Base-by-base conservation (phyloP, 176 grass and related monocot species). In the Carex myosuroides region DNA sequence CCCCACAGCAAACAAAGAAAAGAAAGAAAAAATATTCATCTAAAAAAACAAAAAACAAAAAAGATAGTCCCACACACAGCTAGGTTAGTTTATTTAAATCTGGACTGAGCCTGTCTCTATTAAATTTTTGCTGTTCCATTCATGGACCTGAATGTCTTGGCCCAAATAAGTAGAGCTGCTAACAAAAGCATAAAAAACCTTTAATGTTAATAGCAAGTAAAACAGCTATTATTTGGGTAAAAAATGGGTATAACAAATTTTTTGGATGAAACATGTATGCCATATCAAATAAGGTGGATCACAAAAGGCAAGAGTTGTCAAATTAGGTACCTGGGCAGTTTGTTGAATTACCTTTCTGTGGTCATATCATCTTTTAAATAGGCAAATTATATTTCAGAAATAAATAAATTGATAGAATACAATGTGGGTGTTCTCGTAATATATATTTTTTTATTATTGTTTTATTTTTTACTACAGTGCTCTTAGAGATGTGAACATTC, bases 401-500 rank as follows among this genome's bases (percentile, higher is more conserved):
- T 54, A 52, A 75, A 54, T 75, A 37, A 17, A 18, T 39, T 41
- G 13, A 29, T 53, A 33, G 10, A 56, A 53, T 75, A 50, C 2
- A 13, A 8, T 69, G 35, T 66, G 41, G 56, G 12, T 16, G 41
- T 26, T 26, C 60, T 32, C 13, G 24, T 55, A 54, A 30, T 18
- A 39, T 64, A 61, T 17, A 54, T 4, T 83, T 24, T 17, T 82
- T 54, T 8, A 59, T 41, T 29, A 18, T 74, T 32, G 50, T 64
- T 46, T 84, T 85, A 17, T 57, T 70, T 30, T 60, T 30, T 83
- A 32, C 60, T 86, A 61, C 88, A 99, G 93, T 88, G 97, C 93
- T 83, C 97, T 99, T 63, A 93, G 97, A 88, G 97, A 99, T 85
- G 89, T 94, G 86, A 90, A 94, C 61, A 94, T 99, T 66, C 97